Base-by-base conservation (phyloP, 768 basidiomycete species). In the Gloeostereum incarnatum region DNA sequence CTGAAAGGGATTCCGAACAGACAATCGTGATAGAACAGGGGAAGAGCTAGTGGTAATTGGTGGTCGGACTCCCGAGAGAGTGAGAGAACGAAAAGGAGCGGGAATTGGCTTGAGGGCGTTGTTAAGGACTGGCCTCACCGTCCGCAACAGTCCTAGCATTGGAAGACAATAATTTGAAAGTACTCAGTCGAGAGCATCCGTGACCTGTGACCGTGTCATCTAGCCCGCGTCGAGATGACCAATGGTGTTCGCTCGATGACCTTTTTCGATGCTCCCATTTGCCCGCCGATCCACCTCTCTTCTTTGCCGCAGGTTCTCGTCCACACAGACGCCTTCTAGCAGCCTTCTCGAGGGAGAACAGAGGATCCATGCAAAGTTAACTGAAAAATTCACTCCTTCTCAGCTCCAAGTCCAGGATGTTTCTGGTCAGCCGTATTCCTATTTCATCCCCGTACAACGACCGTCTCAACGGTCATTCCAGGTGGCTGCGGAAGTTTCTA, bases 401-500 rank as follows among this genome's bases (percentile, higher is more conserved):
- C 73, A 81, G 43, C 63, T 98, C 14, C 72, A 78, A 44, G 92
- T 98, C 2, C 81, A 92, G 62, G 94, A 99, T 58, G 75, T 93
- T n/a, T 98, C 93, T 19, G 94, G 94, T 92, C 17, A 44, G 73
- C 53, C 20, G 14, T 17, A 32, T 23, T 46, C 20, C 11, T 40
- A 4, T 3, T 39, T 31, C 19, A 24, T 31, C 20, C 20, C 45
- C 23, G 33, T 23, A 33, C 38, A 31, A 41, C 36, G 10, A 45
- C 36, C 20, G 36, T 25, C 2, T 31, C 29, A 34, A 49, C 11
- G 14, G 35, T 10, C 21, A 22, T 6, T 22, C 16, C 32, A 96
- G 94, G 92, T 38, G 96, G 96, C 17, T 98, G 96, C 54, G 96
- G 96, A n/a, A 73, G 81, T 3, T 99, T 98, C 61, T 99, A 94